Percentiles rank a stretch among this genome's conserved stretches.
These are phyloP conservation scores for Diplodia mutila DNA, from an alignment of 2,329 filamentous ascomycete species.

Conservation along the genomic window DNA sequence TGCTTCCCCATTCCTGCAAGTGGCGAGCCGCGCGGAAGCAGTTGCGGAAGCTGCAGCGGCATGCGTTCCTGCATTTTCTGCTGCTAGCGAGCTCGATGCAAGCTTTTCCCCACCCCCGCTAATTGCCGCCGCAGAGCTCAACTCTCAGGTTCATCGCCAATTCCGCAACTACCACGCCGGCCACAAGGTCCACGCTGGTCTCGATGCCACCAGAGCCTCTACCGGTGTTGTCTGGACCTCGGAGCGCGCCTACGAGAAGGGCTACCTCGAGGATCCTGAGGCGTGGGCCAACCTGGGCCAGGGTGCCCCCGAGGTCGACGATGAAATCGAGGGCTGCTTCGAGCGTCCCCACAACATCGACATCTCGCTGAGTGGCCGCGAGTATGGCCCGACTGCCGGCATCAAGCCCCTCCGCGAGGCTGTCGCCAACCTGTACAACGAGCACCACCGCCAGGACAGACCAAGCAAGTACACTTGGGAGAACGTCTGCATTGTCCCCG, in stretches of 20 bases:
- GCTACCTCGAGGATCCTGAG: constrained; percentile 79
- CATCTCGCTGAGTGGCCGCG: constrained; percentile 75
- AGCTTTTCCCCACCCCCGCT: neutral
- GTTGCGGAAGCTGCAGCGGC: too few species aligned
- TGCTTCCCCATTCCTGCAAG: neutral
- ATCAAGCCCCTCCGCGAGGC: constrained; percentile 89
- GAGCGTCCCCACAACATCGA: constrained; percentile 77
- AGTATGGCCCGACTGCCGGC: constrained; percentile 90
- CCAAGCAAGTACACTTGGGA: constrained; percentile 93
- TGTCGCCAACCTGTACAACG: constrained; percentile 90
- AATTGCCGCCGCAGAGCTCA: constrained; percentile 62
- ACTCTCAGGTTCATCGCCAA: constrained; percentile 82
- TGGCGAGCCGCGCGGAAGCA: neutral
- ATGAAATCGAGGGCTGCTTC: constrained; percentile 89
- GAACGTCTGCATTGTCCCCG: constrained; percentile 95
- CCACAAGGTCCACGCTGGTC: constrained; percentile 85
- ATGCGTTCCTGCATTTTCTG: constrained; percentile 10
- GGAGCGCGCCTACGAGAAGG: constrained; percentile 85
- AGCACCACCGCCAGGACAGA: constrained; percentile 86
- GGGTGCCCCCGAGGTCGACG: constrained; percentile 90
- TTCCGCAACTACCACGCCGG: constrained; percentile 91
- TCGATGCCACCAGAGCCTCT: constrained; percentile 83
- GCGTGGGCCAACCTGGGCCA: constrained; percentile 93
- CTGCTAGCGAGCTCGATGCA: neutral
- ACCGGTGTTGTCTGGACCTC: constrained; percentile 95